Conservation (phyloP, 352 stramenopile species). For the Peronosclerospora sorghi region DNA sequence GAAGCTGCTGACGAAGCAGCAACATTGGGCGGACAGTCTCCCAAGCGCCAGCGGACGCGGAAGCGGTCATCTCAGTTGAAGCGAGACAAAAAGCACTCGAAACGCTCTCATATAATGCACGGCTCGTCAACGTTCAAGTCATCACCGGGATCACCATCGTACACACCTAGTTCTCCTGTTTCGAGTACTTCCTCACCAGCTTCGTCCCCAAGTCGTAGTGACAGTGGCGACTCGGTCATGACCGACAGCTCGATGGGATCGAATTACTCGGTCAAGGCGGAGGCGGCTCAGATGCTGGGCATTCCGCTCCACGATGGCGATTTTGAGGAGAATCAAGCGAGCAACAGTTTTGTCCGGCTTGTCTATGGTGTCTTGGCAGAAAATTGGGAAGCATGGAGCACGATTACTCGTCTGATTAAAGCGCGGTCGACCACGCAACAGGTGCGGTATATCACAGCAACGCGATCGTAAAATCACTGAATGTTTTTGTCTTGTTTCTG, state of each 20-base stretch:
- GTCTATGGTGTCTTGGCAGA: conserved; percentile 74
- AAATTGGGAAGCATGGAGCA: conserved; percentile 79
- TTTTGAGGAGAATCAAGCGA: conserved; percentile 34
- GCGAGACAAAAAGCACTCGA: conserved; percentile 64
- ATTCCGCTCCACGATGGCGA: conserved; percentile 61
- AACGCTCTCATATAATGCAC: conserved; percentile 46
- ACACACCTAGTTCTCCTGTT: conserved; percentile 41
- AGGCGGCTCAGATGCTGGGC: conserved; percentile 64
- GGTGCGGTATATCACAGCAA: conserved; percentile 17
- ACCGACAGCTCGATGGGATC: conserved; percentile 47
- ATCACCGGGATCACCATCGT: conserved; percentile 59
- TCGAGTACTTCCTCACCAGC: conserved; percentile 45
- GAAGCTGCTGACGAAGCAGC: conserved; percentile 81
- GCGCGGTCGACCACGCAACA: conserved; percentile 54
- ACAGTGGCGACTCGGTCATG: conserved; percentile 47
- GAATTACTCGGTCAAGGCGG: conserved; percentile 73
- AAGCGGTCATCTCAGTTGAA: conserved; percentile 82
- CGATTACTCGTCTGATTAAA: conserved; percentile 74
- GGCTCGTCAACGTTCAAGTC: conserved; percentile 60
- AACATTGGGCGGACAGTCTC: conserved; percentile 56
- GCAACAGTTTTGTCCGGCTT: conserved; percentile 47
- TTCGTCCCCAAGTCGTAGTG: conserved; percentile 52
- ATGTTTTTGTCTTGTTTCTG: neutral
- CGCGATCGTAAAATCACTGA: neutral
- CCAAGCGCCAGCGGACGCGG: conserved; percentile 68